Evolutionary conservation across 2,329 filamentous ascomycete species (phyloP).

Genomic region (Neofusicoccum parvum): DNA sequence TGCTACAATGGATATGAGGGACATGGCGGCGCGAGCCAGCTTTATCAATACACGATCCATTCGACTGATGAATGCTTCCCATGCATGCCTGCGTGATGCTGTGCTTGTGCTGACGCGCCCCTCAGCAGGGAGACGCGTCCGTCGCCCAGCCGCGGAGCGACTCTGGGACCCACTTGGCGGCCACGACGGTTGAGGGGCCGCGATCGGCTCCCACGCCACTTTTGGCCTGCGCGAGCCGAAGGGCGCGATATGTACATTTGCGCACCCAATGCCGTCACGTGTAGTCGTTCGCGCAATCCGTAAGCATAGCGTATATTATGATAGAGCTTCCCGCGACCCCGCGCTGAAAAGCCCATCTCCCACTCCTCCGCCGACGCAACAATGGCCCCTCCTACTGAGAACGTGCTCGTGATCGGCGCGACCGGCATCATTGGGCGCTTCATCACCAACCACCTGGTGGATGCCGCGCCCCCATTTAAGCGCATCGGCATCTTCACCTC

Average conservation of each 20-base stretch:
- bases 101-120: background rate
- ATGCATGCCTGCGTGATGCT: background rate
- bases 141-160: too few relatives aligned
- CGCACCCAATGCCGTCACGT: background rate
- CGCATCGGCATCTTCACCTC: conserved; percentile 62
- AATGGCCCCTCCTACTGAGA: conserved; percentile 31
- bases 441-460: conserved; percentile 54
- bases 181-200: background rate
- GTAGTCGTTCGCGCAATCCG: background rate
- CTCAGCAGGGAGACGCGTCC: background rate
- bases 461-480: conserved; percentile 47
- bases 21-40: conserved; percentile 8
- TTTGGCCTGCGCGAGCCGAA: background rate
- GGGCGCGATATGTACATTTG: background rate
- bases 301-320: background rate
- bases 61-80: background rate
- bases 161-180: background rate
- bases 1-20: conserved; percentile 9
- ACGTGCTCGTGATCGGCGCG: conserved; percentile 56
- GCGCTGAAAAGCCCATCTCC: background rate
- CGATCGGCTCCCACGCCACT: background rate
- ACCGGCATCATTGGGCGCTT: conserved; percentile 56
- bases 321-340: background rate
- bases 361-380: background rate
- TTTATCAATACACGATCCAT: conserved; percentile 18